Evolutionary conservation across 179 eudicot genomes (phyloP), one percentile per base, ranked within the genome.

Genomic region (Gypsophila paniculata): DNA sequence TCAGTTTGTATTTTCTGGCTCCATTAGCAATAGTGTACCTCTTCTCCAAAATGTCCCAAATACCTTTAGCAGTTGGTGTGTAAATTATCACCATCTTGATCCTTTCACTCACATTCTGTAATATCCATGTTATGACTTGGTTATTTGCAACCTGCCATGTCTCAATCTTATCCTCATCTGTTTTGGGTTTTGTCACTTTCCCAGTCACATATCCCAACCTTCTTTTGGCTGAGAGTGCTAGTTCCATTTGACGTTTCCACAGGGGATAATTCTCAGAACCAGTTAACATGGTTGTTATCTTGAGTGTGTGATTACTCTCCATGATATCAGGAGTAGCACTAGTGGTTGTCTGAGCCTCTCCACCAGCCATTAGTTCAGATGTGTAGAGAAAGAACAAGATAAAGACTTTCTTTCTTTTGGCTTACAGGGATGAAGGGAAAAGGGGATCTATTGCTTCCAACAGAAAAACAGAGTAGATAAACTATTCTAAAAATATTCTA

Each of bases 11-110:
- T 1, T 46, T 61, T 1, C 60, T 10, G 0, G 75, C 18, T 0
- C 75, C 75, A 72, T 72, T 71, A 0, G 51, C 23, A 0, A 38
- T 26, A 0, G 32, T 2, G 6, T 21, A 71, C 17, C 74, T 58
- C 2, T 22, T 15, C 17, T 39, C 57, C 7, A 71, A 5, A 0
- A 58, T 13, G 2, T 2, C 3, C 66, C 66, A 71, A 6, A 70
- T 58, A 0, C 22, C 63, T 0, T 12, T 6, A 1, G 72, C 49
- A 11, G 63, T 3, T 0, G 10, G 18, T 6, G 5, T 5, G 38
- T 10, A 59, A 22, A 71, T 22, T 0, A 71, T 15, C 0, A 25
- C 9, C 0, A 5, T 0, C 1, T 22, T 14, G 1, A 69, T 69
- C 4, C 4, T 13, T 6, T 54, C 63, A n/a, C n/a, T 17, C 9